Percentiles rank a stretch among this genome's conserved stretches.
Conservation (phyloP, 495 filamentous ascomycete species). For the Aspergillus indologenus region DNA sequence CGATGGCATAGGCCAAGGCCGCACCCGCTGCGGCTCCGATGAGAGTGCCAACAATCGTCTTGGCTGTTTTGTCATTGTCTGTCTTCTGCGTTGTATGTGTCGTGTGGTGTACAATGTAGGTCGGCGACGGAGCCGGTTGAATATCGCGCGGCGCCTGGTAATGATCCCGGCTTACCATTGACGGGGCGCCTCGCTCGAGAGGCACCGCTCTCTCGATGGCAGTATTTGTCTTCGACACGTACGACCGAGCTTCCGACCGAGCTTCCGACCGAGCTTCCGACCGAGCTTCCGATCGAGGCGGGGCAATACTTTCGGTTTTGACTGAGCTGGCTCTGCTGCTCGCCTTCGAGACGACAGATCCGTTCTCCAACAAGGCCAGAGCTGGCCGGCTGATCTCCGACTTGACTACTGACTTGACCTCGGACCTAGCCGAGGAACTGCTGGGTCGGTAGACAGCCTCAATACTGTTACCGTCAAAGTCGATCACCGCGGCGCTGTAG, state of each 20-base stretch:
- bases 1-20: slow-evolving; percentile 70
- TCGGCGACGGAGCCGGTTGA: slow-evolving; percentile 25
- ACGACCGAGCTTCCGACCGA: slow-evolving; percentile 24
- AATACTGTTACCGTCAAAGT: slow-evolving; percentile 60
- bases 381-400: slow-evolving; percentile 35
- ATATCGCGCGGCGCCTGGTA: neutral
- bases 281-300: slow-evolving; percentile 24
- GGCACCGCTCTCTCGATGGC: slow-evolving; percentile 25
- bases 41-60: slow-evolving; percentile 68
- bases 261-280: no score
- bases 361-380: slow-evolving; percentile 35
- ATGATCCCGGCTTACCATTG: slow-evolving; percentile 23
- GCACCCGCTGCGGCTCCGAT: slow-evolving; percentile 75
- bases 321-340: slow-evolving; percentile 31
- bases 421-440: slow-evolving; percentile 23
- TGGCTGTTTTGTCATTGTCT: slow-evolving; percentile 43
- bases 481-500: slow-evolving; percentile 60
- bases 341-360: slow-evolving; percentile 39
- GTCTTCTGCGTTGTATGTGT: slow-evolving; percentile 28
- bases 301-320: slow-evolving; percentile 31
- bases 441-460: slow-evolving; percentile 54
- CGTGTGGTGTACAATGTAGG: slow-evolving; percentile 29
- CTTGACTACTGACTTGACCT: slow-evolving; percentile 30
- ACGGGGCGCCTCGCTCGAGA: slow-evolving; percentile 19
- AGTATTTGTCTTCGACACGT: slow-evolving; percentile 32